phyloP scores from a whole-genome alignment of 2,329 filamentous ascomycete species.

The Calonectria honghensis region DNA sequence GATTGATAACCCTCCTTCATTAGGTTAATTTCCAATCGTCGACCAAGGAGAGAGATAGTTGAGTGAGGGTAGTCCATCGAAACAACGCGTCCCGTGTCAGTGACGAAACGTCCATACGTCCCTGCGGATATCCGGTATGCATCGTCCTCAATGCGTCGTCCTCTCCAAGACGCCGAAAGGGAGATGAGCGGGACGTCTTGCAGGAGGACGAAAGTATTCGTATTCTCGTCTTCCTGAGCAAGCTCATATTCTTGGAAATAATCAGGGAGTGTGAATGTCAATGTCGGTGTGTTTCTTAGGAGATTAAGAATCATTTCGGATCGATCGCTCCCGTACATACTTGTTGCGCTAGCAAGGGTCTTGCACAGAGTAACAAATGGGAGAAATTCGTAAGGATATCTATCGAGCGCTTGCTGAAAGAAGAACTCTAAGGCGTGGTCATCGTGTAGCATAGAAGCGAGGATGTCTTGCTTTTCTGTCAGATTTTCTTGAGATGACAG shows the following conservation, averaged over 20 bases:
- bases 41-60: constrained; percentile 85
- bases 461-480: constrained; percentile 58
- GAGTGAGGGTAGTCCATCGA: constrained; percentile 88
- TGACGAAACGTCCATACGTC: constrained; percentile 83
- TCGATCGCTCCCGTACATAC: constrained; percentile 57
- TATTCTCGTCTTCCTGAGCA: constrained; percentile 89
- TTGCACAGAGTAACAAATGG: constrained; percentile 86
- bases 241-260: constrained; percentile 85
- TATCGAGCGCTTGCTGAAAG: constrained; percentile 81
- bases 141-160: constrained; percentile 67
- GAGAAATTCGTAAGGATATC: constrained; percentile 90
- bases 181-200: constrained; percentile 79
- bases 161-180: constrained; percentile 66
- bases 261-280: constrained; percentile 85
- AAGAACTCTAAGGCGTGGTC: constrained; percentile 72
- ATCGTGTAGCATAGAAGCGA: constrained; percentile 60
- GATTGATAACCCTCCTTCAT: constrained; percentile 72
- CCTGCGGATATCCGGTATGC: constrained; percentile 78
- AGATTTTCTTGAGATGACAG: constrained; percentile 63
- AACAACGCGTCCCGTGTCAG: constrained; percentile 84
- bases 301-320: constrained; percentile 76
- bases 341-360: constrained; percentile 70
- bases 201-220: constrained; percentile 83
- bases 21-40: constrained; percentile 81
- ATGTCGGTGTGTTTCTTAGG: constrained; percentile 80